Evolutionary conservation across 2,329 filamentous ascomycete genomes (phyloP).

Genomic region (Aureobasidium sp.): DNA sequence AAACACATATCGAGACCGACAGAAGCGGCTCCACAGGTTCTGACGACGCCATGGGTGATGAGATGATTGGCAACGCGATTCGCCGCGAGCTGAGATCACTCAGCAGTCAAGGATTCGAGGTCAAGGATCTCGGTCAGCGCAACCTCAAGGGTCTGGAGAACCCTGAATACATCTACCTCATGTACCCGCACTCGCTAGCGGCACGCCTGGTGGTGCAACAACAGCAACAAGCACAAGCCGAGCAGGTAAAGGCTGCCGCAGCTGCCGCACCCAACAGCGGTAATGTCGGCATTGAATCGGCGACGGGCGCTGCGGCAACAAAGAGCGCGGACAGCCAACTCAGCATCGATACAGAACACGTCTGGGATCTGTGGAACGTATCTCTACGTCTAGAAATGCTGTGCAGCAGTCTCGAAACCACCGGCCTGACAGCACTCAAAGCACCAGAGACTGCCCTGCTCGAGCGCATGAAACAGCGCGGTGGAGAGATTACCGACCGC

Average conservation of each 20-base stretch:
- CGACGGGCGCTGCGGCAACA: constrained; percentile 39
- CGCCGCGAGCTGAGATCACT: constrained; percentile 81
- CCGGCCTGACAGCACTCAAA: constrained; percentile 56
- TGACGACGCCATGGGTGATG: constrained; percentile 70
- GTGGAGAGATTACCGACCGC: constrained; percentile 79
- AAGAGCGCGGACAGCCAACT: constrained; percentile 56
- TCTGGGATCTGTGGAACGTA: constrained; percentile 86
- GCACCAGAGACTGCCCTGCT: constrained; percentile 77
- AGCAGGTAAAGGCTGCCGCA: constrained; percentile 30
- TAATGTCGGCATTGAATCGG: not conserved
- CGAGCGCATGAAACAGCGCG: constrained; percentile 63
- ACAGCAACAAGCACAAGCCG: constrained; percentile 26
- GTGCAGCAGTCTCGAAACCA: constrained; percentile 77
- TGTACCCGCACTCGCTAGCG: constrained; percentile 84
- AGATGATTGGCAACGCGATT: constrained; percentile 67
- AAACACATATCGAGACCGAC: constrained; percentile 82
- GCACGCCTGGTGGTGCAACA: constrained; percentile 70
- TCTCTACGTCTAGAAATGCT: constrained; percentile 87
- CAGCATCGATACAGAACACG: constrained; percentile 73
- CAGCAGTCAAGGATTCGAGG: constrained; percentile 87
- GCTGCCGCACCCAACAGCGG: constrained; percentile 18
- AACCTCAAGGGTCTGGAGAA: constrained; percentile 97
- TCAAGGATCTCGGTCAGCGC: constrained; percentile 91
- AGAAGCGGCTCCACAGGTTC: constrained; percentile 60
- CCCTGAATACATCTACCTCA: constrained; percentile 87